Conservation (phyloP, 2,329 filamentous ascomycete species). For the Aspergillus sergii region DNA sequence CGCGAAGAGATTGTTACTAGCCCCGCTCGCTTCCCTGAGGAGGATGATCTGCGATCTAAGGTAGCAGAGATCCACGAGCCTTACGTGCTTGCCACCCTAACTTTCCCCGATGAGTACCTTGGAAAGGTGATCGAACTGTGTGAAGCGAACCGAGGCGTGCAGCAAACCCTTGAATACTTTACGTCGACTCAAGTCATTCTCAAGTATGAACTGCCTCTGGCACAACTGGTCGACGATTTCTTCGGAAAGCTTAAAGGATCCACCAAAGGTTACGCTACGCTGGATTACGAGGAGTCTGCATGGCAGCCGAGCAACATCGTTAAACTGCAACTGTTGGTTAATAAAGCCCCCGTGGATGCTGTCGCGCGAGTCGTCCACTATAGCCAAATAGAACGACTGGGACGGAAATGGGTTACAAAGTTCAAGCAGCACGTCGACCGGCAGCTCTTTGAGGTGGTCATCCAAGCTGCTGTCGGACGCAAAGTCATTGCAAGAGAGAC, state of each 20-base stretch:
- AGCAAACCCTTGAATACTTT: constrained; percentile 88
- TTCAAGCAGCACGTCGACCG: constrained; percentile 97
- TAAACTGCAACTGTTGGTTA: constrained; percentile 91
- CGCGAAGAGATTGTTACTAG: constrained; percentile 78
- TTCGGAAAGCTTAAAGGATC: constrained; percentile 94
- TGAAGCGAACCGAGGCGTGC: constrained; percentile 83
- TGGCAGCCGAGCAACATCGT: constrained; percentile 79
- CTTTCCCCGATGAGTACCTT: constrained; percentile 89
- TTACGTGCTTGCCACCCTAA: constrained; percentile 81
- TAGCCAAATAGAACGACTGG: constrained; percentile 78
- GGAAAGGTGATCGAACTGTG: constrained; percentile 95
- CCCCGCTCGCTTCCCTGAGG: constrained; percentile 84
- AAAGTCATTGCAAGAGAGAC: constrained; percentile 88
- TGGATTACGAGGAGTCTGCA: constrained; percentile 95
- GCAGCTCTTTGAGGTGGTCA: constrained; percentile 96
- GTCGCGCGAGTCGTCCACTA: constrained; percentile 86
- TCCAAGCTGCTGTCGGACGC: constrained; percentile 84
- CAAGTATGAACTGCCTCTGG: constrained; percentile 85
- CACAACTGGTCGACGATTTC: constrained; percentile 92
- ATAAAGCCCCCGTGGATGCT: constrained; percentile 90
- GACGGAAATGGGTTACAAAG: constrained; percentile 85
- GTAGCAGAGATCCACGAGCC: constrained; percentile 69
- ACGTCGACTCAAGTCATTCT: constrained; percentile 90
- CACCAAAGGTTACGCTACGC: constrained; percentile 91
- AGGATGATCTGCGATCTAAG: constrained; percentile 57